Evolutionary conservation across 495 filamentous ascomycete species (phyloP).

Genomic region (Tuber indicum): DNA sequence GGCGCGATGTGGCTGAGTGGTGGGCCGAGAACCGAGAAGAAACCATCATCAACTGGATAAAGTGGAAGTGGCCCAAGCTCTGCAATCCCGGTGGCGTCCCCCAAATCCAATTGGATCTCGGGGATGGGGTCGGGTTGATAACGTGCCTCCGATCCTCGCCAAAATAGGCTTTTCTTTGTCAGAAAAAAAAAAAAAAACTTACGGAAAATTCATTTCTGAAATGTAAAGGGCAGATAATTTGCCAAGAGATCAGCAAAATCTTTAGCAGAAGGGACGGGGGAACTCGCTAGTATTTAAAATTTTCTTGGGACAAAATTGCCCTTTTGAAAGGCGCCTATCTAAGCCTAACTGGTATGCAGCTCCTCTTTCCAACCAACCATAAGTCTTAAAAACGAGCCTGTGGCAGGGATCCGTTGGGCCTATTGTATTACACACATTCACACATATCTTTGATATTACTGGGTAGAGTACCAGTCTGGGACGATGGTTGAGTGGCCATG

Average conservation of each 20-base stretch:
- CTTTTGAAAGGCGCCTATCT: accelerated
- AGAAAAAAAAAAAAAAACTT: neutral
- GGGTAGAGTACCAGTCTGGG: no score
- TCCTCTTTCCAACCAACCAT: neutral
- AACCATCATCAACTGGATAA: neutral
- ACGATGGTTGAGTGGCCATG: neutral
- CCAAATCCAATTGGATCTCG: no score
- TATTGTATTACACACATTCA: no score
- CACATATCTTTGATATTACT: no score
- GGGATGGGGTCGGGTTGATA: no score
- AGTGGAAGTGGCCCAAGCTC: neutral
- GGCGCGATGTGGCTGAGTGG: neutral
- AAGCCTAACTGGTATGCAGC: neutral
- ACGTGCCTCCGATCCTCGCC: neutral
- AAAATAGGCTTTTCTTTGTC: no score
- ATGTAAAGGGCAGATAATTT: neutral
- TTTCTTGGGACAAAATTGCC: neutral
- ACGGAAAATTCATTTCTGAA: neutral
- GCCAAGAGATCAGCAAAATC: neutral
- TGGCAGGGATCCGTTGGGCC: neutral
- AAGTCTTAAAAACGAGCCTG: neutral
- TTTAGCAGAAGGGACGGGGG: neutral
- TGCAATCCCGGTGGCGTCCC: neutral
- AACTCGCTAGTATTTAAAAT: neutral
- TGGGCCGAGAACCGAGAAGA: neutral